Percentiles rank a stretch among this genome's conserved stretches.
These are phyloP conservation scores for Jamesozyma spencerorum DNA, from an alignment of 805 yeast genomes.

Conservation along the genomic window DNA sequence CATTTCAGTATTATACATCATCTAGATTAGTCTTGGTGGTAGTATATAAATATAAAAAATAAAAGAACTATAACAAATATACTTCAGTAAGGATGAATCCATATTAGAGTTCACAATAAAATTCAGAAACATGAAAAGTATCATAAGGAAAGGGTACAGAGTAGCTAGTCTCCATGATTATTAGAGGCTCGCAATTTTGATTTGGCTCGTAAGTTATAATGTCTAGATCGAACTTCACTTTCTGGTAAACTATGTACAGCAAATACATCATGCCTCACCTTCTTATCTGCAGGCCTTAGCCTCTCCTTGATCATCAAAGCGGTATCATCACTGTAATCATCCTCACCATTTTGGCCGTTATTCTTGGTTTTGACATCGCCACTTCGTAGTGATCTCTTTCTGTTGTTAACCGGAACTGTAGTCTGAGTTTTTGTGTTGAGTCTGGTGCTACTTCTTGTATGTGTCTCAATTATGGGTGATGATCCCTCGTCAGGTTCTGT, in stretches of 20 bases:
- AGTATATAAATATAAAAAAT: no score
- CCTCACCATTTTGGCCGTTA: neutral
- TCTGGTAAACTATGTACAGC: slow-evolving; percentile 18
- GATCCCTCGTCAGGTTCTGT: slow-evolving; percentile 1
- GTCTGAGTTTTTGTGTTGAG: no score
- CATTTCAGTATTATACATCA: no score
- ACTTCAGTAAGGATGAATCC: no score
- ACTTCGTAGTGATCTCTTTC: slow-evolving; percentile 3
- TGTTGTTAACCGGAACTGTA: neutral
- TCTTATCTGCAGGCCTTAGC: slow-evolving; percentile 21
- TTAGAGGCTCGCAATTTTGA: slow-evolving; percentile 20
- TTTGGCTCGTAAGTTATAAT: slow-evolving; percentile 27
- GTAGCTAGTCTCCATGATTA: slow-evolving; percentile 4
- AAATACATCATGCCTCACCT: slow-evolving; percentile 21
- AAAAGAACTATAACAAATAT: no score
- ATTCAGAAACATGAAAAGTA: no score
- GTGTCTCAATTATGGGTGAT: neutral
- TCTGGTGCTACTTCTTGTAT: neutral
- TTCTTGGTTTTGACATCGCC: no score
- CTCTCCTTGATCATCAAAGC: slow-evolving; percentile 9
- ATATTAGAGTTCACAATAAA: no score
- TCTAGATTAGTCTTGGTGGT: no score
- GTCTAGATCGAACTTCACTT: slow-evolving; percentile 24
- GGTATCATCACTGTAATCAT: neutral
- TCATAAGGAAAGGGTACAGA: no score